These are phyloP conservation scores for Ambrosiella beaveri DNA, from an alignment of 2,329 filamentous ascomycete species.

Conservation along the genomic window DNA sequence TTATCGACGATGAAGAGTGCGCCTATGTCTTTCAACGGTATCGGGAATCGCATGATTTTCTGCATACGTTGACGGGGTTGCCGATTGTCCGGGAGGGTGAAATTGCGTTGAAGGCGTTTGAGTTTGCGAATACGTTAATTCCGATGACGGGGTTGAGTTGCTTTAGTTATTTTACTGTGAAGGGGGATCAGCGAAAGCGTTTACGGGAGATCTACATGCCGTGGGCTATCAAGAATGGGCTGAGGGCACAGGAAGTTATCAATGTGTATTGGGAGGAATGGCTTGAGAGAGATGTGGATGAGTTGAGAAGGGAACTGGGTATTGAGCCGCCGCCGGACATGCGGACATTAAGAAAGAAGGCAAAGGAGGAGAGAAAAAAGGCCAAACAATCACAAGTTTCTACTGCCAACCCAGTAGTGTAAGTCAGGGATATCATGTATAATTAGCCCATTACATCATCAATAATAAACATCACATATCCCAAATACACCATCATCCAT, in stretches of 20 bases:
- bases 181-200: constrained; percentile 57
- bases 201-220: constrained; percentile 67
- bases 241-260: constrained; percentile 61
- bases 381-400: constrained; percentile 11
- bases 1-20: constrained; percentile 88
- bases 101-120: constrained; percentile 92
- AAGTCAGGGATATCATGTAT: not conserved
- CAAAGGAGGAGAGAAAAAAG: constrained; percentile 46
- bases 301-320: constrained; percentile 54
- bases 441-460: not conserved
- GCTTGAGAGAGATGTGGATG: constrained; percentile 65
- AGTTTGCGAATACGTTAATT: constrained; percentile 84
- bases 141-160: constrained; percentile 89
- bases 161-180: constrained; percentile 71
- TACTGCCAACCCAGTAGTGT: not conserved
- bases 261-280: constrained; percentile 98
- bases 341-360: constrained; percentile 53
- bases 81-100: constrained; percentile 91
- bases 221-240: constrained; percentile 77
- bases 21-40: constrained; percentile 98
- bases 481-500: too few relatives aligned
- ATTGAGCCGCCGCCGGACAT: constrained; percentile 84
- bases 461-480: too few relatives aligned
- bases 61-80: constrained; percentile 81
- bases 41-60: constrained; percentile 94